Evolutionary conservation across 139 green algal genomes (phyloP).

Genomic region (Coelastrella sp.): DNA sequence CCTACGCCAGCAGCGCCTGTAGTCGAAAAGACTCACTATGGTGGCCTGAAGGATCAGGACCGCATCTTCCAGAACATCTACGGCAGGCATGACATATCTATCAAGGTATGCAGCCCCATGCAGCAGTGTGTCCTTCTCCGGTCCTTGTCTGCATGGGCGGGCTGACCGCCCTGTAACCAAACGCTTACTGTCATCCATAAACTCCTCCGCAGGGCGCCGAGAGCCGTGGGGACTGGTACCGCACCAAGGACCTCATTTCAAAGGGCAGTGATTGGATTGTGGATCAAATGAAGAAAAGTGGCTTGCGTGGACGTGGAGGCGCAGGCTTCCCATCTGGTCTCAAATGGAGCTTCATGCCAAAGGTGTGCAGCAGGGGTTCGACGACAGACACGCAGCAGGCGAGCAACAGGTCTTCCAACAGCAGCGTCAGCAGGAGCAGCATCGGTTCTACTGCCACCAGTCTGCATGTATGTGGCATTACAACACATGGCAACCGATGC

Average conservation of each 20-base stretch:
- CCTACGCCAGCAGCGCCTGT: neutral
- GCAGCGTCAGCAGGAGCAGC: neutral
- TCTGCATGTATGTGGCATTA: too few species aligned
- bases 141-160: neutral
- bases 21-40: slow-evolving; percentile 59
- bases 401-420: neutral
- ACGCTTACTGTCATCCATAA: too few species aligned
- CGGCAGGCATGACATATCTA: slow-evolving; percentile 88
- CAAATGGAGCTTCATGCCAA: slow-evolving; percentile 96
- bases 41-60: slow-evolving; percentile 93
- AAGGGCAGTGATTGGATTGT: slow-evolving; percentile 99
- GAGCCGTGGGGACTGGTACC: slow-evolving; percentile 81
- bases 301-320: slow-evolving; percentile 93
- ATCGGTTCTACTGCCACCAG: neutral
- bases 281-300: slow-evolving; percentile 97
- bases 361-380: slow-evolving; percentile 88
- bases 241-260: slow-evolving; percentile 91
- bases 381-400: slow-evolving; percentile 26
- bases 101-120: slow-evolving; percentile 76
- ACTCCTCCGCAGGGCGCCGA: slow-evolving; percentile 63
- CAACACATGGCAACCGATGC: too few species aligned
- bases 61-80: slow-evolving; percentile 99
- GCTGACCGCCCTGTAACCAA: too few species aligned
- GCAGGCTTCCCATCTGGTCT: slow-evolving; percentile 96
- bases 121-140: neutral